Percentiles rank a stretch among this genome's conserved stretches.
These are phyloP conservation scores for Claviceps sp. DNA, from an alignment of 2,329 filamentous ascomycete species.

Conservation along the genomic window DNA sequence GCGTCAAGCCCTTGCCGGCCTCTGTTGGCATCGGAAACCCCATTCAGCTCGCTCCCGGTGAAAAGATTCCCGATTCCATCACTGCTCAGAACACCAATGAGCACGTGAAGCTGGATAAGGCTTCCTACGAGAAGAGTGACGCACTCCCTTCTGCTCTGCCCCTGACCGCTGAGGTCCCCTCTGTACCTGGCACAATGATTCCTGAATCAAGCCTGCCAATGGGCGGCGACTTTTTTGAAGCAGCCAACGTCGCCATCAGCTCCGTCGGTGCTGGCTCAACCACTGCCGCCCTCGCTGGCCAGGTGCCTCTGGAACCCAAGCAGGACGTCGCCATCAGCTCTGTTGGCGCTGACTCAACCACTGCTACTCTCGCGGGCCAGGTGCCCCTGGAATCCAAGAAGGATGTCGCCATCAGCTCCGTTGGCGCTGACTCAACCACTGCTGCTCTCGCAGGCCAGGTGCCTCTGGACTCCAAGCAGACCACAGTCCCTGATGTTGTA, in stretches of 20 bases:
- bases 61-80: constrained; percentile 62
- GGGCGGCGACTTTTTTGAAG: constrained; percentile 19
- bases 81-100: constrained; percentile 54
- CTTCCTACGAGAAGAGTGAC: constrained; percentile 74
- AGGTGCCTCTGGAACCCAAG: constrained; percentile 50
- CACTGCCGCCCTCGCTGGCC: constrained; percentile 54
- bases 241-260: constrained; percentile 20
- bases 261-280: constrained; percentile 38
- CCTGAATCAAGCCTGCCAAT: constrained; percentile 75
- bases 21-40: constrained; percentile 60
- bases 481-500: constrained; percentile 33
- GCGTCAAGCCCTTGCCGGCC: constrained; percentile 49
- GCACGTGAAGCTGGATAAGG: constrained; percentile 67
- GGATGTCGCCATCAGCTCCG: constrained; percentile 8
- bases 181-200: constrained; percentile 51
- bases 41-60: constrained; percentile 63
- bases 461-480: constrained; percentile 41
- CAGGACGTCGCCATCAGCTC: constrained; percentile 7
- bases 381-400: constrained; percentile 49
- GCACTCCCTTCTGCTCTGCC: constrained; percentile 36
- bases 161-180: constrained; percentile 32
- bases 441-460: constrained; percentile 54
- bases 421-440: constrained; percentile 47
- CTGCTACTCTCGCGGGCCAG: constrained; percentile 52
- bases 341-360: constrained; percentile 43